Conservation (phyloP, 768 basidiomycete species). For the Lactarius indigo region DNA sequence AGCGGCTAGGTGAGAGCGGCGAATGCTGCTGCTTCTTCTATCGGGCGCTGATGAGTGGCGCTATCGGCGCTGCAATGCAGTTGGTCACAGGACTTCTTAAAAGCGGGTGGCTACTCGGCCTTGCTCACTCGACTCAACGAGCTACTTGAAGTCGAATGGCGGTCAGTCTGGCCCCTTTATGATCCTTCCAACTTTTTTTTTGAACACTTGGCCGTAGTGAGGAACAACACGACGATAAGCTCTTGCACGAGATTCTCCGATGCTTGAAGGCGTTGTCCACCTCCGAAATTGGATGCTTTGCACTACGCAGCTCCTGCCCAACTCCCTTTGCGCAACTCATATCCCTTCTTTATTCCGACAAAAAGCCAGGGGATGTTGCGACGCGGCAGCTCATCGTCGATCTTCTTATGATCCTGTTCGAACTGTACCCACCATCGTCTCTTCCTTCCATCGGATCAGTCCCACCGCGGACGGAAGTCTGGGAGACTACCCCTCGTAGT, state of each 20-base stretch:
- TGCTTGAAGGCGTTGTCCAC: constrained; percentile 94
- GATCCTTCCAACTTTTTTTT: neutral
- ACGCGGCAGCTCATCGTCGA: constrained; percentile 90
- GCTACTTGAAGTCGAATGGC: constrained; percentile 94
- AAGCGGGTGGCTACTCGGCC: constrained; percentile 79
- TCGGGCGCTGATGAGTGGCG: constrained; percentile 10
- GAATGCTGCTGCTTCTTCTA: neutral
- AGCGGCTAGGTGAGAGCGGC: constrained; percentile 61
- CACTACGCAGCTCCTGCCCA: constrained; percentile 85
- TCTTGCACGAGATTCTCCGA: constrained; percentile 85
- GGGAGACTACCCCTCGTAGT: constrained; percentile 41
- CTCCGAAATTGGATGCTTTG: constrained; percentile 82
- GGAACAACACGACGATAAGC: constrained; percentile 96
- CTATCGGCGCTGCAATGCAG: constrained; percentile 37
- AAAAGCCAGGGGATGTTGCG: constrained; percentile 93
- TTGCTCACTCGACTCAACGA: constrained; percentile 84
- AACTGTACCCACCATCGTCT: constrained; percentile 74
- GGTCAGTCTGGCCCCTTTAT: constrained; percentile 44
- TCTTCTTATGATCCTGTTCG: constrained; percentile 80
- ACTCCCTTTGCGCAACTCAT: constrained; percentile 85
- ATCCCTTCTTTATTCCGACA: constrained; percentile 88
- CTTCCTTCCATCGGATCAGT: constrained; percentile 49
- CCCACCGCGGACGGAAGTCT: constrained; percentile 17
- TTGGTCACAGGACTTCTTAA: constrained; percentile 88
- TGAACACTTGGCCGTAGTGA: constrained; percentile 52